These are phyloP conservation scores for Aspergillus haitiensis DNA, from an alignment of 495 filamentous ascomycete genomes.

Conservation along the genomic window DNA sequence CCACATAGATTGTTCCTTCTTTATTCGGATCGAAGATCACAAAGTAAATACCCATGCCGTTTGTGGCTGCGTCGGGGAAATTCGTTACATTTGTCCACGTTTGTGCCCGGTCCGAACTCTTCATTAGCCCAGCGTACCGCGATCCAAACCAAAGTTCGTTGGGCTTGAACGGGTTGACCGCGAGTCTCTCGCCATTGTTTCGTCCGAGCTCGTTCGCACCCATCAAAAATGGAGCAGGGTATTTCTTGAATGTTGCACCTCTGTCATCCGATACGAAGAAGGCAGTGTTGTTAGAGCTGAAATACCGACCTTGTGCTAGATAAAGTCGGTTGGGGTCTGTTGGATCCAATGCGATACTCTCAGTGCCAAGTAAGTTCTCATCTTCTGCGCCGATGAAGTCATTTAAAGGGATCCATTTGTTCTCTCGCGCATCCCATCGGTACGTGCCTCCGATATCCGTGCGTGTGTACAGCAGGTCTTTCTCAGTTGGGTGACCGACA, in stretches of 20 bases:
- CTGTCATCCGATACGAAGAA: constrained; percentile 23
- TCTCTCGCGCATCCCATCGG: constrained; percentile 49
- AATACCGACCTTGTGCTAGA: constrained; percentile 48
- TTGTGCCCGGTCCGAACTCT: constrained; percentile 55
- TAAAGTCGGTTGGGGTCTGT: constrained; percentile 55
- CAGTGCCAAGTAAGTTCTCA: constrained; percentile 42
- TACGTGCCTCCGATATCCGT: constrained; percentile 66
- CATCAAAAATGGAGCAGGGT: constrained; percentile 52
- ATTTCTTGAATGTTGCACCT: constrained; percentile 14
- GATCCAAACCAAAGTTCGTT: constrained; percentile 23
- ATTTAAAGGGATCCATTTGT: constrained; percentile 58
- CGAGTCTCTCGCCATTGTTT: constrained; percentile 62
- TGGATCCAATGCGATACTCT: constrained; percentile 59
- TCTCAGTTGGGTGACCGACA: constrained; percentile 56
- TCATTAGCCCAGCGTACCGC: constrained; percentile 52
- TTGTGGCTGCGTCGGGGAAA: constrained; percentile 47
- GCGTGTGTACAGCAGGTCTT: constrained; percentile 59
- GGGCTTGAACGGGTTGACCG: constrained; percentile 51
- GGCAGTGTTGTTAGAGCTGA: constrained; percentile 18
- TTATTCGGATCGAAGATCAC: constrained; percentile 26
- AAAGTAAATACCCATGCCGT: constrained; percentile 23
- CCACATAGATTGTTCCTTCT: constrained; percentile 21
- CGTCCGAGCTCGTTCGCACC: constrained; percentile 68
- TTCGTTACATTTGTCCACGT: constrained; percentile 58
- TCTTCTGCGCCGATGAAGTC: constrained; percentile 41